These are phyloP conservation scores for Hypoxylon subgilvum DNA, from an alignment of 495 filamentous ascomycete species.

Conservation along the genomic window DNA sequence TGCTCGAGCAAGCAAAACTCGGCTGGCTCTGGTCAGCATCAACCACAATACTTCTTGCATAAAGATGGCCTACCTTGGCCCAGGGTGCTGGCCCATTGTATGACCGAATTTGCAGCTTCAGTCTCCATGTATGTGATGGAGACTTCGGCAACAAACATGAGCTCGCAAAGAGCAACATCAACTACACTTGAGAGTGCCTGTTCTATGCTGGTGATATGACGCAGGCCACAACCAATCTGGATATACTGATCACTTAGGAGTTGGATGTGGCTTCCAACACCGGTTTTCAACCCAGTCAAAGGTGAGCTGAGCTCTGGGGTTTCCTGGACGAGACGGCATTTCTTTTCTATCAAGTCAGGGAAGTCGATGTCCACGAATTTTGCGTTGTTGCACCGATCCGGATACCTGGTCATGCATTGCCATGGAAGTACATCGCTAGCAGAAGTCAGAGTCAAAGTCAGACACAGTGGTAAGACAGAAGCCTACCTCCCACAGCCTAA, in stretches of 20 bases:
- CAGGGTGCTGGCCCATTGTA: slow-evolving; percentile 70
- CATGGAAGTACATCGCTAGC: slow-evolving; percentile 87
- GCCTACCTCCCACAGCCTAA: slow-evolving; percentile 88
- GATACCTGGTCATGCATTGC: slow-evolving; percentile 72
- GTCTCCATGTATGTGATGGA: slow-evolving; percentile 90
- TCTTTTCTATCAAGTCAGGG: slow-evolving; percentile 76
- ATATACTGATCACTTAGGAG: slow-evolving; percentile 74
- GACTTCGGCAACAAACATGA: slow-evolving; percentile 87
- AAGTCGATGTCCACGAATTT: slow-evolving; percentile 90
- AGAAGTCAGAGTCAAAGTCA: slow-evolving; percentile 11
- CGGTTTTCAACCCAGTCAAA: slow-evolving; percentile 51
- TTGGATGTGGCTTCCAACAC: slow-evolving; percentile 50
- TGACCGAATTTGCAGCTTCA: slow-evolving; percentile 72
- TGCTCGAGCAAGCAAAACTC: slow-evolving; percentile 90
- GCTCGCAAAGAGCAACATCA: slow-evolving; percentile 59
- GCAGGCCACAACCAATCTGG: slow-evolving; percentile 82
- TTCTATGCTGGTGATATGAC: slow-evolving; percentile 65
- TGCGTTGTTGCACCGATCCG: slow-evolving; percentile 57
- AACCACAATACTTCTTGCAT: slow-evolving; percentile 7
- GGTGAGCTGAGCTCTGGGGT: slow-evolving; percentile 64
- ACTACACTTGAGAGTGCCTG: slow-evolving; percentile 60
- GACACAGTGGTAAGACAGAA: slow-evolving; percentile 14
- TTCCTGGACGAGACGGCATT: slow-evolving; percentile 67
- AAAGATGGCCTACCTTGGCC: slow-evolving; percentile 59
- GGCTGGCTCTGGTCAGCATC: slow-evolving; percentile 43